Evolutionary conservation across 2,329 filamentous ascomycete species (phyloP).

Genomic region (Dactylonectria macrodidyma): DNA sequence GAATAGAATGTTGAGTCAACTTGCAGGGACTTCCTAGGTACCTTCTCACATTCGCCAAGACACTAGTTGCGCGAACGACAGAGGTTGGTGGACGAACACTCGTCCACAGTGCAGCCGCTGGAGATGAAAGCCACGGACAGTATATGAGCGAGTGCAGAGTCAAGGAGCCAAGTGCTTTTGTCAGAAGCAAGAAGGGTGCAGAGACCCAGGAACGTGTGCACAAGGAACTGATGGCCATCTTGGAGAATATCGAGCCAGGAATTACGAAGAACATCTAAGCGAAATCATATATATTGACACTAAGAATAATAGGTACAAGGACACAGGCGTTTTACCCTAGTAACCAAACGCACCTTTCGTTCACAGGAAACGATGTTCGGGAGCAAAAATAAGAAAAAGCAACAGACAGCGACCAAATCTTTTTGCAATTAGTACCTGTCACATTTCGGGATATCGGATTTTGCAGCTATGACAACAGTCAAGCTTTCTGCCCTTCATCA

Average conservation of each 20-base stretch:
- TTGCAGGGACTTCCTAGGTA: not conserved
- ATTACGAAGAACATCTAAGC: not conserved
- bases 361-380: no score
- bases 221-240: conserved; percentile 57
- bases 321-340: no score
- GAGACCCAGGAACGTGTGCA: conserved; percentile 58
- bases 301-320: no score
- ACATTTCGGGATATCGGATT: no score
- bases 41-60: not conserved
- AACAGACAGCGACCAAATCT: no score
- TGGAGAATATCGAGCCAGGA: conserved; percentile 60
- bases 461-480: no score
- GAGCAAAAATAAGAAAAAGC: no score
- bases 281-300: not conserved
- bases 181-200: conserved; percentile 56
- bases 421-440: no score
- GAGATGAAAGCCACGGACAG: conserved; percentile 59
- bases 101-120: conserved; percentile 54
- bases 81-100: conserved; percentile 64
- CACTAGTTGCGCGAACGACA: conserved; percentile 56
- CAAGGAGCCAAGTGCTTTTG: conserved; percentile 53
- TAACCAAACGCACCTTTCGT: no score
- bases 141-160: conserved; percentile 58
- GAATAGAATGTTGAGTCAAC: no score
- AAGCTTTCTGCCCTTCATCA: no score